A percentile compares a stretch with the other conserved stretches of the same genome.
Evolutionary conservation across 345 rosid genomes (phyloP).

Genomic region (Orychophragmus violaceus): DNA sequence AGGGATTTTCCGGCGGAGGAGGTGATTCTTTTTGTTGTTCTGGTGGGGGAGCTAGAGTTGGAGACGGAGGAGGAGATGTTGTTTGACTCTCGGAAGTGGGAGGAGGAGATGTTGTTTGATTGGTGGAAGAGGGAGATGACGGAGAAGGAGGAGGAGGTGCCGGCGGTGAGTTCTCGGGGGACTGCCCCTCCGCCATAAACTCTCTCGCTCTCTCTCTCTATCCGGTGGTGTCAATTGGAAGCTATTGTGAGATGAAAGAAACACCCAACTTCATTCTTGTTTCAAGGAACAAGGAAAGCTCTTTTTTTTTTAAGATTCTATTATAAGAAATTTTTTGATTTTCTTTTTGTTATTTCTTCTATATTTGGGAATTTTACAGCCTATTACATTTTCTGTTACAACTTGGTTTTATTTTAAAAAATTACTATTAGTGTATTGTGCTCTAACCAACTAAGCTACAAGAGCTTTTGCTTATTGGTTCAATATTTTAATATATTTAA

Average conservation of each 20-base stretch:
- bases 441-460: conserved; percentile 97
- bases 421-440: conserved; percentile 57
- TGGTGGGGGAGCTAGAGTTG: conserved; percentile 23
- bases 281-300: conserved; percentile 12
- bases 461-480: conserved; percentile 45
- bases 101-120: conserved; percentile 31
- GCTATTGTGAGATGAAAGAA: conserved; percentile 10
- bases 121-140: conserved; percentile 4
- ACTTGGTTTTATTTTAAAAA: background rate
- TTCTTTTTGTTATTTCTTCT: conserved; percentile 4
- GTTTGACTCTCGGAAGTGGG: conserved; percentile 9
- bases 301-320: background rate
- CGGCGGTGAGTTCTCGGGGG: conserved; percentile 27
- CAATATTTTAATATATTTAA: too few species aligned
- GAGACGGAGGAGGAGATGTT: conserved; percentile 23
- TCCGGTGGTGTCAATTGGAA: conserved; percentile 10
- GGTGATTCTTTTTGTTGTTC: conserved; percentile 20
- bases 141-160: conserved; percentile 27
- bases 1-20: conserved; percentile 9
- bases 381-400: background rate
- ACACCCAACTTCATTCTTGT: conserved; percentile 1
- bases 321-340: background rate
- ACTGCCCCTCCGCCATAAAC: conserved; percentile 30
- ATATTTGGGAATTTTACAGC: conserved; percentile 8
- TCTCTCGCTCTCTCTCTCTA: conserved; percentile 7